Conservation (phyloP, 2,329 filamentous ascomycete species). For the Pyricularia sp. region DNA sequence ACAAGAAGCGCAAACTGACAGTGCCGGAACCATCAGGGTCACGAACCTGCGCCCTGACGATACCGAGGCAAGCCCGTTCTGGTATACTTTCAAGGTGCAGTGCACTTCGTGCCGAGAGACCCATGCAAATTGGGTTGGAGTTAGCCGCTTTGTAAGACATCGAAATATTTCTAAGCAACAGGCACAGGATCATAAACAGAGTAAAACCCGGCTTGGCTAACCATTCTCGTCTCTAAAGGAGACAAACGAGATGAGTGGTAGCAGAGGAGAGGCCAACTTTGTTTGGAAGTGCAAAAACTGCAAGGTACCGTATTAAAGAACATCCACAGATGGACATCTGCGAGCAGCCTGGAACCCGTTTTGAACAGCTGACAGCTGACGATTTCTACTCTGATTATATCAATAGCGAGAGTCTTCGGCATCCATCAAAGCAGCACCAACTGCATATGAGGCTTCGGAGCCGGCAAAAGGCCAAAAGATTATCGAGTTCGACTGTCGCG, state of each 20-base stretch:
- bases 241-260: constrained; percentile 81
- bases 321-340: constrained; percentile 11
- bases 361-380: neutral
- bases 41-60: constrained; percentile 83
- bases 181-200: neutral
- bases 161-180: neutral
- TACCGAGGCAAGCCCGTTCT: constrained; percentile 74
- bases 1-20: neutral
- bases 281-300: constrained; percentile 99
- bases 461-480: constrained; percentile 70
- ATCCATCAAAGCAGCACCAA: constrained; percentile 66
- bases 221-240: constrained; percentile 45
- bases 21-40: constrained; percentile 47
- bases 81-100: constrained; percentile 96
- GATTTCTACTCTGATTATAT: neutral
- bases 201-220: neutral
- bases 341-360: neutral
- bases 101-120: constrained; percentile 95
- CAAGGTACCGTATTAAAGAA: constrained; percentile 51
- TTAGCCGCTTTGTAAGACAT: constrained; percentile 80
- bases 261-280: constrained; percentile 93
- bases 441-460: constrained; percentile 60
- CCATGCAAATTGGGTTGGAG: constrained; percentile 76
- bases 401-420: constrained; percentile 73
- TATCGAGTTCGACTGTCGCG: constrained; percentile 87